Conservation (phyloP, 148 eudicot species). For the Silene uniflora region DNA sequence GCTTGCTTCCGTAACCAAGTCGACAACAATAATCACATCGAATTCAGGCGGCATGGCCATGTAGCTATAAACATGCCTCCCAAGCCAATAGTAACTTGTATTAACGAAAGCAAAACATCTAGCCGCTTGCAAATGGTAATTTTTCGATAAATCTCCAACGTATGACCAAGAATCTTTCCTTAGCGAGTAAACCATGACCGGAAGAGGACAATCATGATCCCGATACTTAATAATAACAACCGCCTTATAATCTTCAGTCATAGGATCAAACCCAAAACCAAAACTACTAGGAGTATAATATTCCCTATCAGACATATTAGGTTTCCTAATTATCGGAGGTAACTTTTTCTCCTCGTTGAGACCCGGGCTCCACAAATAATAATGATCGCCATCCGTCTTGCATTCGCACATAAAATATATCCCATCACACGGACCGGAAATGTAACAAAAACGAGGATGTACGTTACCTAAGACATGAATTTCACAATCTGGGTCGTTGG, state of each 20-base stretch:
- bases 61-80: not conserved
- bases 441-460: too few relatives aligned
- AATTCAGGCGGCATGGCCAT: too few relatives aligned
- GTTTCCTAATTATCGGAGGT: not conserved
- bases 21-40: not conserved
- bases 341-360: not conserved
- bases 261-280: constrained; percentile 5
- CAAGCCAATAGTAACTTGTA: not conserved
- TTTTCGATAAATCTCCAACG: not conserved
- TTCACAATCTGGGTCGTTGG: too few relatives aligned
- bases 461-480: too few relatives aligned
- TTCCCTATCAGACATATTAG: not conserved
- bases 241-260: constrained; percentile 6
- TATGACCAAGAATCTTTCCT: constrained; percentile 5
- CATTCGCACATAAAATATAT: too few relatives aligned
- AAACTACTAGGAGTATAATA: too few relatives aligned
- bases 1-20: not conserved
- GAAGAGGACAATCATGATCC: not conserved
- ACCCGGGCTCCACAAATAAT: too few relatives aligned
- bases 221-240: not conserved
- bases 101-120: not conserved
- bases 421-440: too few relatives aligned
- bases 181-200: not conserved
- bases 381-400: too few relatives aligned
- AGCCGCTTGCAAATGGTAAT: not conserved